Base-by-base conservation (phyloP, 1,284 basidiomycete genomes). In the Rhodotorula sp. region DNA sequence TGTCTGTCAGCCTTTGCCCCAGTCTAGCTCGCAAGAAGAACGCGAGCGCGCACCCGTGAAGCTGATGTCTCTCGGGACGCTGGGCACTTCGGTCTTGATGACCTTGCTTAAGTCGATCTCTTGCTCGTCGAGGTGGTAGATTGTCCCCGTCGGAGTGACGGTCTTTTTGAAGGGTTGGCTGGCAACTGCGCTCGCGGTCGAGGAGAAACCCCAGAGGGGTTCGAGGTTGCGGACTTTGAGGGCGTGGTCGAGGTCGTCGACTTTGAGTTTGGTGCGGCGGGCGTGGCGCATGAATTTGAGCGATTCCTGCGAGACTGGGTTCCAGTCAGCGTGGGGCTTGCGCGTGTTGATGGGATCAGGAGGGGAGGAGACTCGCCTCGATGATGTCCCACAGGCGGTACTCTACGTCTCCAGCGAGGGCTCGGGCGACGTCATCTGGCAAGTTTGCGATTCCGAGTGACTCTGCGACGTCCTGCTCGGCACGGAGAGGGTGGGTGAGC, bases 221-320 rank as follows among this genome's bases (percentile, higher is more conserved):
- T 99, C 97, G 75, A 98, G 93, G 82, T 97, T 98, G 75, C 96
- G 86, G 3, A 91, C 92, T 72, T 93, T 90, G 63, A 99, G 85
- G 1, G 96, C 97, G 76, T 93, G 88, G 81, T 98, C 94, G 64
- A 99, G 89, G 83, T 99, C 96, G 31, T 89, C 86, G 1, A 93
- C 92, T 20, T 89, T 90, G 80, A 99, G 86, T 0, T 90, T 91
- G 43, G 90, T 91, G 69, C 96, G 86, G 72, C 92, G 89, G 1
- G 91, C 90, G 81, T 99, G 95, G 34, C 93, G 87, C 91, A 97
- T 98, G 82, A 97, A 99, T 72, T 94, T 91, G 34, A 92, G 89
- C 16, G 96, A 94, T 85, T 98, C 95, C 89, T 96, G 82, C 29
- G 79, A 18, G 16, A 5, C 26, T 18, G 1, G 15, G 34, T 4